phyloP scores from a whole-genome alignment of 441 rosid species.

The Jatropha podagrica region DNA sequence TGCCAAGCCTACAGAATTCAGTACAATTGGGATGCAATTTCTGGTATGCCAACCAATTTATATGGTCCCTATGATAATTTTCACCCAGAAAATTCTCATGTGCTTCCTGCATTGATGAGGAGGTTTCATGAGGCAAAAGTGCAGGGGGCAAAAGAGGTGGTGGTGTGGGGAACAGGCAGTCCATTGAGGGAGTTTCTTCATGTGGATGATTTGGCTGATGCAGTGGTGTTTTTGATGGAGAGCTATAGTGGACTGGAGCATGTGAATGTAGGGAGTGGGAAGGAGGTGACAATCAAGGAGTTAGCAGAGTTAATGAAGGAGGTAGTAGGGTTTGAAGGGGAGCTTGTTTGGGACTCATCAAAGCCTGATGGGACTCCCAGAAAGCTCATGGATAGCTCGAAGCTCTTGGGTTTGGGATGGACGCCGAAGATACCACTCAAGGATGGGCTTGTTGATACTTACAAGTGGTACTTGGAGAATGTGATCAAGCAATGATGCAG shows the following conservation, averaged over 20 bases:
- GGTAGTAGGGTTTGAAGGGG: slow-evolving; percentile 81
- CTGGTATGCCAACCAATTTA: slow-evolving; percentile 91
- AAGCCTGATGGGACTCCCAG: slow-evolving; percentile 96
- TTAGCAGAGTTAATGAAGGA: slow-evolving; percentile 91
- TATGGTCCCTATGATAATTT: slow-evolving; percentile 89
- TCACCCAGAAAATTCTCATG: slow-evolving; percentile 93
- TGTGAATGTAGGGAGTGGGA: slow-evolving; percentile 89
- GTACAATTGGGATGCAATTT: slow-evolving; percentile 72
- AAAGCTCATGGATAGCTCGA: slow-evolving; percentile 94
- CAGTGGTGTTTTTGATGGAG: slow-evolving; percentile 74
- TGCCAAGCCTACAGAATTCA: slow-evolving; percentile 93
- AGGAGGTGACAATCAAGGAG: slow-evolving; percentile 84
- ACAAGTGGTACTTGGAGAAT: slow-evolving; percentile 85
- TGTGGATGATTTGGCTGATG: slow-evolving; percentile 94
- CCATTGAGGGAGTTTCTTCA: slow-evolving; percentile 94
- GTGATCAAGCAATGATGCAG: slow-evolving; percentile 30
- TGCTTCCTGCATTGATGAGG: slow-evolving; percentile 88
- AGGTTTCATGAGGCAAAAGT: slow-evolving; percentile 87
- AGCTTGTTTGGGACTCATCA: slow-evolving; percentile 75
- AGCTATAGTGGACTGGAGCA: slow-evolving; percentile 72
- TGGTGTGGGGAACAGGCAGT: slow-evolving; percentile 94
- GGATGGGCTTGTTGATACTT: slow-evolving; percentile 86
- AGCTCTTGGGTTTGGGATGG: slow-evolving; percentile 82
- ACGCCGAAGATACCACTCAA: slow-evolving; percentile 59
- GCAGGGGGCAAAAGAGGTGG: slow-evolving; percentile 64